A percentile compares a stretch with the other conserved stretches of the same genome.
These are phyloP conservation scores for Glebionis coronaria DNA, from an alignment of 129 eudicot species.

Conservation along the genomic window DNA sequence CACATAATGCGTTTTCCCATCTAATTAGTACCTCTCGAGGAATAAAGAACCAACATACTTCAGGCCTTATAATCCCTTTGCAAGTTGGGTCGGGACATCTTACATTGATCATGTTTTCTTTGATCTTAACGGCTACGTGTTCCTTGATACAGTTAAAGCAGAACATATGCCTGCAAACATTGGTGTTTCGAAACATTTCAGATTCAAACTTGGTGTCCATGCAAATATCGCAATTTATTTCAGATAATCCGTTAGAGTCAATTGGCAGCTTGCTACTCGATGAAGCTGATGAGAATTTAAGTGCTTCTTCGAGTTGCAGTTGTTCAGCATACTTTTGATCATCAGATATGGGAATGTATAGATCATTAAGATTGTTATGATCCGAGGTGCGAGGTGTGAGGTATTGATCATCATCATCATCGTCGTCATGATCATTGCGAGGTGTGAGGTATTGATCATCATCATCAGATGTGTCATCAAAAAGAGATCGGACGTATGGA, in stretches of 20 bases:
- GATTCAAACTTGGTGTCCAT: too few relatives aligned
- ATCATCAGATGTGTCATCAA: not conserved
- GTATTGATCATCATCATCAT: too few relatives aligned
- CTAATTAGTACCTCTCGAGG: slow-evolving; percentile 32
- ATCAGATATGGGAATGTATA: slow-evolving; percentile 42
- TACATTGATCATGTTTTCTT: slow-evolving; percentile 47
- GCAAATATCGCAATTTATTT: too few relatives aligned
- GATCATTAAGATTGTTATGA: slow-evolving; percentile 23
- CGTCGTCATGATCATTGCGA: not conserved
- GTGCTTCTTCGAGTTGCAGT: slow-evolving; percentile 43
- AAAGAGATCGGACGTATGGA: slow-evolving; percentile 35
- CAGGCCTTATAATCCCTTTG: slow-evolving; percentile 20
- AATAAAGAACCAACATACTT: slow-evolving; percentile 22
- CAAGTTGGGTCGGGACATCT: slow-evolving; percentile 43
- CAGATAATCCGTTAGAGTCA: too few relatives aligned
- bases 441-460: not conserved
- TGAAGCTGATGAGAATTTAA: slow-evolving; percentile 19
- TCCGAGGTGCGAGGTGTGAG: too few relatives aligned
- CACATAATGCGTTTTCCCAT: slow-evolving; percentile 44
- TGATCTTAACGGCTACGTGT: not conserved
- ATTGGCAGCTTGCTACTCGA: too few relatives aligned
- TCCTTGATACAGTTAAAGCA: too few relatives aligned
- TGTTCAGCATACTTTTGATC: slow-evolving; percentile 33
- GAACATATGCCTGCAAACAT: too few relatives aligned
- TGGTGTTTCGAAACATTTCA: too few relatives aligned